phyloP scores from a whole-genome alignment of 2,329 filamentous ascomycete genomes.

The Venturiaceae sp. region DNA sequence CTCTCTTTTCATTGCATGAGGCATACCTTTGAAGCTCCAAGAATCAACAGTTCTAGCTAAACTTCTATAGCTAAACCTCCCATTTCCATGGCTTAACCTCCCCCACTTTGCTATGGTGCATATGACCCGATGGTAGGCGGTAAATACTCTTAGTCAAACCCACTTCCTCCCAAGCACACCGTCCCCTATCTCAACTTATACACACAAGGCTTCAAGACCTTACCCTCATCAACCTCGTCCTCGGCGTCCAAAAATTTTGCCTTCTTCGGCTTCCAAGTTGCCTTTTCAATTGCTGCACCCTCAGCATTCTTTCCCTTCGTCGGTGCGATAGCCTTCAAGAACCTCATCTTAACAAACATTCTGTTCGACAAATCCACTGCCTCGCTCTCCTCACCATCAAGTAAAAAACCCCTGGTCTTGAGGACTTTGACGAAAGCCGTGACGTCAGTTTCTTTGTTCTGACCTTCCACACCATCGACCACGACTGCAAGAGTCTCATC shows the following conservation, averaged over 20 bases:
- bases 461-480: constrained; percentile 58
- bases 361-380: constrained; percentile 79
- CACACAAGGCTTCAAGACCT: constrained; percentile 87
- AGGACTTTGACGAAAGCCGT: constrained; percentile 79
- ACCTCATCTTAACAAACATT: constrained; percentile 98
- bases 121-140: too few species aligned
- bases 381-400: constrained; percentile 51
- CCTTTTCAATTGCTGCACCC: constrained; percentile 22
- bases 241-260: constrained; percentile 49
- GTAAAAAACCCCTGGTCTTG: constrained; percentile 69
- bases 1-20: too few species aligned
- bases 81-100: too few species aligned
- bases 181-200: constrained; percentile 84
- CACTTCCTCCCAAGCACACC: too few species aligned
- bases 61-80: too few species aligned
- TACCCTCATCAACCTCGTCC: constrained; percentile 49
- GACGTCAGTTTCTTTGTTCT: constrained; percentile 71
- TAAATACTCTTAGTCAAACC: too few species aligned
- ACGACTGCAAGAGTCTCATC: constrained; percentile 51
- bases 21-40: too few species aligned
- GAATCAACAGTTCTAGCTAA: too few species aligned
- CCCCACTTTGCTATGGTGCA: too few species aligned
- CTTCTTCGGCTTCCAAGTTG: constrained; percentile 24
- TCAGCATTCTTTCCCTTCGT: constrained; percentile 62
- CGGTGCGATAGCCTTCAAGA: constrained; percentile 72